A percentile compares a stretch with the other conserved stretches of the same genome.
Conservation (phyloP, 306 rosid genomes). For the Phaseolus lunatus region DNA sequence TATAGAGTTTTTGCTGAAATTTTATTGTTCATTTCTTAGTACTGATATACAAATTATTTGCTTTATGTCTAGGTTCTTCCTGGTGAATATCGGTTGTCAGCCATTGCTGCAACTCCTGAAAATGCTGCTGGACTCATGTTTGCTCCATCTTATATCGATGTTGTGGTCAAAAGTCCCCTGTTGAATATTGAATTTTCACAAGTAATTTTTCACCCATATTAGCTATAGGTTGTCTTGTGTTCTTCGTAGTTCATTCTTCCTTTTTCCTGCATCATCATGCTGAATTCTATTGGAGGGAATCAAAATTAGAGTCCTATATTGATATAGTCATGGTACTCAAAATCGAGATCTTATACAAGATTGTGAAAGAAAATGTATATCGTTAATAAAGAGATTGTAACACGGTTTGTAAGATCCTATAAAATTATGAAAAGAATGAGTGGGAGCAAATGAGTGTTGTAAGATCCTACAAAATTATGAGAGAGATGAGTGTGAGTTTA, state of each 20-base stretch:
- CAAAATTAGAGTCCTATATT: conserved; percentile 34
- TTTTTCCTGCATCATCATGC: conserved; percentile 23
- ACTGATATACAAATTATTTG: conserved; percentile 32
- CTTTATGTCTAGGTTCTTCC: conserved; percentile 71
- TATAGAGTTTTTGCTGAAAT: conserved; percentile 35
- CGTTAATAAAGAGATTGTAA: too few species aligned
- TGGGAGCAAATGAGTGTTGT: too few species aligned
- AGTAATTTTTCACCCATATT: conserved; percentile 54
- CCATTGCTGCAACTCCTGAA: conserved; percentile 77
- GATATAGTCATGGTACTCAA: not conserved
- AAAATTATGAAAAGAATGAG: too few species aligned
- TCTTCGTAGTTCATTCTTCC: conserved; percentile 8
- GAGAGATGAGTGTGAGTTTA: too few species aligned
- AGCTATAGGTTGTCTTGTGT: conserved; percentile 16
- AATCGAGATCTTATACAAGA: too few species aligned
- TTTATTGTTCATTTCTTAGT: conserved; percentile 20
- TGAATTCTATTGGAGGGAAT: conserved; percentile 28
- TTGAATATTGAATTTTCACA: conserved; percentile 85
- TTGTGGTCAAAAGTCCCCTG: conserved; percentile 77
- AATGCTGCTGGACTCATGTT: conserved; percentile 86
- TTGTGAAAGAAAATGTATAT: too few species aligned
- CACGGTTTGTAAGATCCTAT: too few species aligned
- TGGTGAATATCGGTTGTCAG: conserved; percentile 95
- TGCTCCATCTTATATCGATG: conserved; percentile 82
- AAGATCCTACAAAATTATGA: too few species aligned